Conservation (phyloP, 441 rosid species). For the Adansonia madagascariensis region DNA sequence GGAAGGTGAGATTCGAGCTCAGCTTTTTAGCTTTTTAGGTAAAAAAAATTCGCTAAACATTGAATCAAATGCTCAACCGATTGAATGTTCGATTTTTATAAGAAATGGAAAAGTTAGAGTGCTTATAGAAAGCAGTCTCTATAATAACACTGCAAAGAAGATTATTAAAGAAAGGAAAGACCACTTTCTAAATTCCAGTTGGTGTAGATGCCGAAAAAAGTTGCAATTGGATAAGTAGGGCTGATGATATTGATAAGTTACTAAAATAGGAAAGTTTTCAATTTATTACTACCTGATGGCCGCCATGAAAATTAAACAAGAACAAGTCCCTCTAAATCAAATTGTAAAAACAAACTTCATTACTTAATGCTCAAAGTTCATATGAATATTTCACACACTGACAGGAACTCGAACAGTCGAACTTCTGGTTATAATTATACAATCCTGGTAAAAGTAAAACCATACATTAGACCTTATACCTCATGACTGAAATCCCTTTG, state of each 20-base stretch:
- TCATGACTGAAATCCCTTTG: background rate
- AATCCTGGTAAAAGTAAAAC: background rate
- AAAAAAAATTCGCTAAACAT: background rate
- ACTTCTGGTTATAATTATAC: background rate
- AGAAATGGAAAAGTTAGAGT: background rate
- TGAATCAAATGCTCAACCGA: background rate
- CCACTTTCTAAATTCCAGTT: background rate
- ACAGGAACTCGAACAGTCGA: background rate
- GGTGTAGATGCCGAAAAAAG: conserved; percentile 13
- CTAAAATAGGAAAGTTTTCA: conserved; percentile 1
- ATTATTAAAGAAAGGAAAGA: background rate
- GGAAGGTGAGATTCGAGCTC: background rate
- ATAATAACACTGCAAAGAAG: background rate
- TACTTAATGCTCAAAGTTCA: background rate
- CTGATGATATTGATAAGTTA: background rate
- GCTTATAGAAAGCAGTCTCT: background rate
- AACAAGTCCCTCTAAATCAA: background rate
- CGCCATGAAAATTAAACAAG: background rate
- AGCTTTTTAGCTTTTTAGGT: background rate
- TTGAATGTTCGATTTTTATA: background rate
- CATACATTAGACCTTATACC: background rate
- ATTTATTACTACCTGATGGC: background rate
- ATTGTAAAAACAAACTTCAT: background rate
- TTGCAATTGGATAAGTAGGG: conserved; percentile 4
- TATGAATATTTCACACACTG: background rate